A percentile compares a stretch with the other conserved stretches of the same genome.
Conservation (phyloP, 1,284 basidiomycete genomes). For the Rugosomyces carneus region DNA sequence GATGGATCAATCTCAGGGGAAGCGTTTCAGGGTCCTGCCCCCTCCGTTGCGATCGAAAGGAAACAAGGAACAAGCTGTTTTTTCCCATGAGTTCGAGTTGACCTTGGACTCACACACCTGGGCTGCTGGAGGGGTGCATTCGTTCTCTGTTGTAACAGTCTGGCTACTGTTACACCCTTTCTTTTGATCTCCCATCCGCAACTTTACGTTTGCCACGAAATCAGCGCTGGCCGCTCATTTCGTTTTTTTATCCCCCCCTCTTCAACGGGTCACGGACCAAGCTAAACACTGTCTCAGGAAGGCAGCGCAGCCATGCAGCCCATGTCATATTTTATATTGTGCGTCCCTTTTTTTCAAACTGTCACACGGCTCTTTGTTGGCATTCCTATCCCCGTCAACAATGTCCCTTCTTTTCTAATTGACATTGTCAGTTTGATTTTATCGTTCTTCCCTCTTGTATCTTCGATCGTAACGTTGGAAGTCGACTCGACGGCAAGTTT, state of each 20-base stretch:
- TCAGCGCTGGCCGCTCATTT: constrained; percentile 16
- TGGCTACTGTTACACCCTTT: constrained; percentile 9
- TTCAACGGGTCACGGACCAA: too few relatives aligned
- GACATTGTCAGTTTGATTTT: background rate
- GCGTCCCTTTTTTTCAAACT: constrained; percentile 1
- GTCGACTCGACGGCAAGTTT: background rate
- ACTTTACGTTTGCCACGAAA: constrained; percentile 1
- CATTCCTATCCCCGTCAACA: background rate
- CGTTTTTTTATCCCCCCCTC: background rate
- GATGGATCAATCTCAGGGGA: background rate
- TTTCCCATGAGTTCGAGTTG: constrained; percentile 4
- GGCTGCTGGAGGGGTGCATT: too few relatives aligned
- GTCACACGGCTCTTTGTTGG: too few relatives aligned
- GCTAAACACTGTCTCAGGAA: constrained; percentile 8
- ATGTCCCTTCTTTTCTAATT: background rate
- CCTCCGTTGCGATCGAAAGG: background rate
- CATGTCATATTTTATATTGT: constrained; percentile 13
- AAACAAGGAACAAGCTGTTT: too few relatives aligned
- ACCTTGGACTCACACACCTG: background rate
- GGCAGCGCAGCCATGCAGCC: too few relatives aligned
- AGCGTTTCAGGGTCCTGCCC: background rate
- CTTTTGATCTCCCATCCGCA: background rate
- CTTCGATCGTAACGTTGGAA: constrained; percentile 6
- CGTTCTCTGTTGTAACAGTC: constrained; percentile 7
- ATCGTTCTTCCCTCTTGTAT: constrained; percentile 2